phyloP scores from a whole-genome alignment of 169 alveolate genomes.

The Plasmodium vivax region DNA sequence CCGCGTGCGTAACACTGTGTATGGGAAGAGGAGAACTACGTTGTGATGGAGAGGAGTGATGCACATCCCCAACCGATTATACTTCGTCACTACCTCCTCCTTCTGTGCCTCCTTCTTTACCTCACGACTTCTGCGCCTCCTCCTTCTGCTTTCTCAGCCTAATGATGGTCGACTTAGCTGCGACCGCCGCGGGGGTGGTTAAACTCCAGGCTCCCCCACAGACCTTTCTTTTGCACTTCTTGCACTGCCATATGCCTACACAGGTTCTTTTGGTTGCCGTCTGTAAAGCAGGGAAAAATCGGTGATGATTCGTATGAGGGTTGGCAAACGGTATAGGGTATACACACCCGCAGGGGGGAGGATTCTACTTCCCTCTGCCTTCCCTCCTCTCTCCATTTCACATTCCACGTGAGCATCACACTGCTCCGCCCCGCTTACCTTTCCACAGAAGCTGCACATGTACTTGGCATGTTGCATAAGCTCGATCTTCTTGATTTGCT shows the following conservation, averaged over 20 bases:
- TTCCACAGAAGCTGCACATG: constrained; percentile 97
- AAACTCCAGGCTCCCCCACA: constrained; percentile 99
- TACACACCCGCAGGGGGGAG: not conserved
- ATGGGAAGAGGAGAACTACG: not conserved
- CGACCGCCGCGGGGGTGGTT: constrained; percentile 96
- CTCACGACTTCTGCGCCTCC: constrained; percentile 76
- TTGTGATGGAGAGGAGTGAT: not conserved
- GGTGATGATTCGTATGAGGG: not conserved
- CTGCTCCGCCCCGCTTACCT: constrained; percentile 77
- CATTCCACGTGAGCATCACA: not conserved
- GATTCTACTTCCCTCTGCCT: not conserved
- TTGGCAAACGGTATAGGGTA: not conserved
- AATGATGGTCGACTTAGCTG: constrained; percentile 91
- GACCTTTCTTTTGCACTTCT: constrained; percentile 93
- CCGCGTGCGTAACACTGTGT: not conserved
- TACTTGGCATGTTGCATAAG: constrained; percentile 94
- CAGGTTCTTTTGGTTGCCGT: constrained; percentile 93
- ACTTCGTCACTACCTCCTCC: not conserved
- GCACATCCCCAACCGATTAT: not conserved
- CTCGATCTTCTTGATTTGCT: constrained; percentile 96
- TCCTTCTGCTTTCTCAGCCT: constrained; percentile 85
- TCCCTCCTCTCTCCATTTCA: not conserved
- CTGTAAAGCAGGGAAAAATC: constrained; percentile 73
- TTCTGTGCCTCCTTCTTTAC: constrained; percentile 79
- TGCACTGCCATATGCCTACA: constrained; percentile 98